phyloP scores from a whole-genome alignment of 164 flowering plant species.

The Berberis vulgaris region DNA sequence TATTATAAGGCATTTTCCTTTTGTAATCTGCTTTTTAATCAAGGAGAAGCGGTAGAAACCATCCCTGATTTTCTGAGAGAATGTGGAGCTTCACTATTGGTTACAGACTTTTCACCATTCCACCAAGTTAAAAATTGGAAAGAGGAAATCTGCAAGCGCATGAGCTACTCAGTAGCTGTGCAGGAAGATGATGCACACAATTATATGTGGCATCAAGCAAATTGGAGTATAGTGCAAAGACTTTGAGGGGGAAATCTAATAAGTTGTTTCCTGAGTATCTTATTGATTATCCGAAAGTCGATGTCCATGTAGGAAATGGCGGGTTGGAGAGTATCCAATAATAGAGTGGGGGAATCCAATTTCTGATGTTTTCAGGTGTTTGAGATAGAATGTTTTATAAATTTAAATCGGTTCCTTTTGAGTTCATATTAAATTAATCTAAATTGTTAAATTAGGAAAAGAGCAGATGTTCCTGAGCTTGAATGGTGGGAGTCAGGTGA shows the following conservation, averaged over 20 bases:
- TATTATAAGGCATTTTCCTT: not conserved
- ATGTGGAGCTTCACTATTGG: slow-evolving; percentile 75
- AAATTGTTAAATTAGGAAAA: slow-evolving; percentile 47
- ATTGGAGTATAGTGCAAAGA: slow-evolving; percentile 82
- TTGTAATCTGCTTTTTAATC: not conserved
- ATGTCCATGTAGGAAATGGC: slow-evolving; percentile 38
- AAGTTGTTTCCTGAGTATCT: slow-evolving; percentile 79
- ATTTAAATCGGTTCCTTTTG: not conserved
- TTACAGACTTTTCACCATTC: slow-evolving; percentile 82
- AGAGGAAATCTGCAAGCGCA: slow-evolving; percentile 55
- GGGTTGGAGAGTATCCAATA: slow-evolving; percentile 18
- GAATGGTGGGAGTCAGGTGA: slow-evolving; percentile 91
- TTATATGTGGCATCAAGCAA: slow-evolving; percentile 85
- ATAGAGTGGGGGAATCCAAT: slow-evolving; percentile 73
- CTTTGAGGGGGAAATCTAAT: slow-evolving; percentile 70
- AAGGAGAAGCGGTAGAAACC: slow-evolving; percentile 84
- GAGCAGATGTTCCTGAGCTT: slow-evolving; percentile 87
- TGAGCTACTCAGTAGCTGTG: slow-evolving; percentile 46
- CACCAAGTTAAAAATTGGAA: slow-evolving; percentile 60
- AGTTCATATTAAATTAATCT: not conserved
- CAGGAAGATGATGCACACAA: slow-evolving; percentile 98
- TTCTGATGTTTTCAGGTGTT: slow-evolving; percentile 59
- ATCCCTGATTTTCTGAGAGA: slow-evolving; percentile 64
- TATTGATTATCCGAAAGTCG: slow-evolving; percentile 47
- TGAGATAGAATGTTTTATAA: not conserved